These are phyloP conservation scores for Sugiyamaella japonica DNA, from an alignment of 1,139 yeast species.

Conservation along the genomic window DNA sequence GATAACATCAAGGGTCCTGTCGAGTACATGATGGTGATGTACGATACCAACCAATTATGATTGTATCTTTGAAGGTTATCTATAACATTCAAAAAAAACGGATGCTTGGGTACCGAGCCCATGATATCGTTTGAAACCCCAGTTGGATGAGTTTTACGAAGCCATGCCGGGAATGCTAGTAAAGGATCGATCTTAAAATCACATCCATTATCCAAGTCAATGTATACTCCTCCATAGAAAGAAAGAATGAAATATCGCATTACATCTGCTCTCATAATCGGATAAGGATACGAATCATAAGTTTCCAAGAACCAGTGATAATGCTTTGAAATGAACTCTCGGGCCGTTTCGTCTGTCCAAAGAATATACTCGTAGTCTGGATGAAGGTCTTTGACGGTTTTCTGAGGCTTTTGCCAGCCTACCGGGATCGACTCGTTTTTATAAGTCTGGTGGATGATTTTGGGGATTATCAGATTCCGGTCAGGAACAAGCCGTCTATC, in stretches of 20 bases:
- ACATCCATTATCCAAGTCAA: constrained; percentile 89
- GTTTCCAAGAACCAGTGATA: constrained; percentile 83
- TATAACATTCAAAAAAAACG: constrained; percentile 71
- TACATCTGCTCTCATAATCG: constrained; percentile 90
- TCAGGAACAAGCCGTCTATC: constrained; percentile 23
- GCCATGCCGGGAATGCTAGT: constrained; percentile 77
- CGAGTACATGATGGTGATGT: constrained; percentile 86
- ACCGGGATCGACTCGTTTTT: constrained; percentile 75
- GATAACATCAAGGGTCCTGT: constrained; percentile 88
- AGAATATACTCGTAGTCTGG: constrained; percentile 79
- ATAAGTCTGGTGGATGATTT: constrained; percentile 90
- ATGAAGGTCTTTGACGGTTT: constrained; percentile 70
- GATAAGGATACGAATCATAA: constrained; percentile 74
- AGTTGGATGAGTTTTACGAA: constrained; percentile 81
- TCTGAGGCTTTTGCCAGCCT: constrained; percentile 74
- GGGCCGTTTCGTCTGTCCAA: constrained; percentile 86
- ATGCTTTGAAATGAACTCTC: constrained; percentile 71
- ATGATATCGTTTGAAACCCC: constrained; percentile 91
- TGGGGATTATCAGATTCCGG: constrained; percentile 57
- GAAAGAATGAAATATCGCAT: constrained; percentile 79
- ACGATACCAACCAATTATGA: constrained; percentile 54
- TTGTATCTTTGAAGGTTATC: constrained; percentile 58
- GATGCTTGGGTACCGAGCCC: constrained; percentile 85
- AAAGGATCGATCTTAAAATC: constrained; percentile 73
- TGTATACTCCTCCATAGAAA: constrained; percentile 85